phyloP scores from a whole-genome alignment of 305 asterid genomes.

The Plantago coronopus region DNA sequence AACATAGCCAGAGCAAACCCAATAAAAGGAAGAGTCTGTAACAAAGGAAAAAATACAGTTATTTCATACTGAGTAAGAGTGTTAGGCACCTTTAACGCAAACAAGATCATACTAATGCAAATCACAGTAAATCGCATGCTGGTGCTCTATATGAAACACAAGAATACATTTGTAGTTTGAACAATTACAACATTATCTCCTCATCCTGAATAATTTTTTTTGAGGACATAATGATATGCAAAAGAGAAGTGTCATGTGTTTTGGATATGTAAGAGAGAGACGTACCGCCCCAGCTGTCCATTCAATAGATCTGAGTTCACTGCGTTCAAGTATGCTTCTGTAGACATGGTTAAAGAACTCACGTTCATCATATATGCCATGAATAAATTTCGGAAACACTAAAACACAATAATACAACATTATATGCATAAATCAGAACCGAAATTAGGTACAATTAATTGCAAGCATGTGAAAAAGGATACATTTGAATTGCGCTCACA shows the following conservation, averaged over 20 bases:
- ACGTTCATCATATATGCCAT: neutral
- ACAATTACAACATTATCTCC: no score
- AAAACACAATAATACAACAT: slow-evolving; percentile 2
- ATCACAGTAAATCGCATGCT: no score
- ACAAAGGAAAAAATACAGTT: slow-evolving; percentile 22
- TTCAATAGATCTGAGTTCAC: slow-evolving; percentile 71
- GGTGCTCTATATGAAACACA: no score
- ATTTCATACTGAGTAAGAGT: slow-evolving; percentile 13
- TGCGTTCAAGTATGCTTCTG: slow-evolving; percentile 80
- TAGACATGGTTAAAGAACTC: slow-evolving; percentile 40
- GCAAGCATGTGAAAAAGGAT: slow-evolving; percentile 30
- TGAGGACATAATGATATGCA: no score
- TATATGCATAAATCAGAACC: slow-evolving; percentile 4
- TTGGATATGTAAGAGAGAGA: slow-evolving; percentile 24
- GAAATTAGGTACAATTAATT: neutral
- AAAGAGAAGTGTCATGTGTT: neutral
- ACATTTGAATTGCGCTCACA: slow-evolving; percentile 86
- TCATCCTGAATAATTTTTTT: no score
- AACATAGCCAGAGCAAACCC: slow-evolving; percentile 95
- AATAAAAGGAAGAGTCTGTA: slow-evolving; percentile 75
- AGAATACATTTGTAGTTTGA: no score
- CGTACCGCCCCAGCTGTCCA: slow-evolving; percentile 81
- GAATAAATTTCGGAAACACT: neutral
- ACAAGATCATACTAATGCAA: no score
- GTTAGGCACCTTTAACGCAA: no score